phyloP scores from a whole-genome alignment of 176 grass and related monocot genomes.

The Eragrostis nindensis region DNA sequence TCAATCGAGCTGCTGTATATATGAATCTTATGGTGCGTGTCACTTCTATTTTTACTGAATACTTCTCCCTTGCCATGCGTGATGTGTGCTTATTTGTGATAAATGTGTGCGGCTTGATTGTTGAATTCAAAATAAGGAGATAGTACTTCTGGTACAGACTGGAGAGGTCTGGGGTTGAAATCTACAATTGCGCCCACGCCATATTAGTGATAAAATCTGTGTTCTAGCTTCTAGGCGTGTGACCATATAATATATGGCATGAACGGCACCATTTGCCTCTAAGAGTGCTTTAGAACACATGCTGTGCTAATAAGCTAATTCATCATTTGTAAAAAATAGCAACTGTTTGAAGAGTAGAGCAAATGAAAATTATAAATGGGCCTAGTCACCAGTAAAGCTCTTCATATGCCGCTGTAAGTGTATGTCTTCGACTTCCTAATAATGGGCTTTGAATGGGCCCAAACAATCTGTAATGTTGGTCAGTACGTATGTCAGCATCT shows the following conservation, averaged over 20 bases:
- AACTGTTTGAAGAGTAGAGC: background rate
- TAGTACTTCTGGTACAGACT: background rate
- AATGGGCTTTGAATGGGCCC: no score
- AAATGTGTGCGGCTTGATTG: background rate
- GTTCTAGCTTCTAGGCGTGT: no score
- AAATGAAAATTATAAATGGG: background rate
- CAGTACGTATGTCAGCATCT: no score
- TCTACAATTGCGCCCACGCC: no score
- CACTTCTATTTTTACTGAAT: background rate
- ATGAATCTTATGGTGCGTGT: conserved; percentile 24
- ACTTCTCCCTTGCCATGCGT: background rate
- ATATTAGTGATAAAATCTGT: no score
- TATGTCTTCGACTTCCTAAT: no score
- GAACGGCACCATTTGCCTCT: background rate
- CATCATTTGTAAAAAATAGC: background rate
- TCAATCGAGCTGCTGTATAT: conserved; percentile 35
- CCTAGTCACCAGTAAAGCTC: background rate
- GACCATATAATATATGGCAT: no score
- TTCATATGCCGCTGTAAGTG: background rate
- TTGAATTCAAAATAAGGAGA: background rate
- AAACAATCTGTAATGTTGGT: no score
- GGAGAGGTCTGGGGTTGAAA: background rate
- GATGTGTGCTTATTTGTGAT: background rate
- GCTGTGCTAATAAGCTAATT: background rate
- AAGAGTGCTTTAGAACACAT: background rate